phyloP scores from a whole-genome alignment of 2,329 filamentous ascomycete genomes.

The Trichoderma breve region DNA sequence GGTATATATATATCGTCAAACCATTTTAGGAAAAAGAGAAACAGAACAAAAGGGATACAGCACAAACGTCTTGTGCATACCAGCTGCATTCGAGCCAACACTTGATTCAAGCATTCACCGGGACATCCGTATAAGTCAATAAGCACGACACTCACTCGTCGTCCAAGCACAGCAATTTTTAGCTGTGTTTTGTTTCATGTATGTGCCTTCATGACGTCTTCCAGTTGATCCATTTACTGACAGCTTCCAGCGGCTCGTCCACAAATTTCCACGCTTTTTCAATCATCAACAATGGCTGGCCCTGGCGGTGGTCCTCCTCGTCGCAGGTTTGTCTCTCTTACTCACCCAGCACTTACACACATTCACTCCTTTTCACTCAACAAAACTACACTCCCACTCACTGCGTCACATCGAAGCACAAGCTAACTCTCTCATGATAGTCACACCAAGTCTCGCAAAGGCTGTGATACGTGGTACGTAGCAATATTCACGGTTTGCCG shows the following conservation, averaged over 20 bases:
- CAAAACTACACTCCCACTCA: not conserved
- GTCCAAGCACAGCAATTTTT: constrained; percentile 29
- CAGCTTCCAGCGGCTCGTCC: constrained; percentile 26
- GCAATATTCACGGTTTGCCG: not conserved
- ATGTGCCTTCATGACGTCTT: constrained; percentile 21
- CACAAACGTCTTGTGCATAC: not conserved
- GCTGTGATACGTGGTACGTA: constrained; percentile 83
- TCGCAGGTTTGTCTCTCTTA: constrained; percentile 51
- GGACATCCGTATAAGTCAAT: not conserved
- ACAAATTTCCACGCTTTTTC: constrained; percentile 36
- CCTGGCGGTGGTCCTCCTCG: constrained; percentile 90
- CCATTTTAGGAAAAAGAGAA: not conserved
- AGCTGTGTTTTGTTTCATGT: constrained; percentile 33
- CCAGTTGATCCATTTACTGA: not conserved
- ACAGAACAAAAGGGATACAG: not conserved
- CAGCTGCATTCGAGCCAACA: not conserved
- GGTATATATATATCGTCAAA: not conserved
- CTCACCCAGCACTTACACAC: not conserved
- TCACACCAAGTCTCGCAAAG: constrained; percentile 98
- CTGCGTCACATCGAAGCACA: not conserved
- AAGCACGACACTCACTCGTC: constrained; percentile 38
- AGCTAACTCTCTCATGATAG: constrained; percentile 45
- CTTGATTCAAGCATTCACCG: not conserved
- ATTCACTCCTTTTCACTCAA: not conserved
- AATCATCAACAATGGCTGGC: constrained; percentile 69